A percentile compares a stretch with the other conserved stretches of the same genome.
phyloP scores from a whole-genome alignment of 805 yeast species.

The Wickerhamiella allomyrinae region DNA sequence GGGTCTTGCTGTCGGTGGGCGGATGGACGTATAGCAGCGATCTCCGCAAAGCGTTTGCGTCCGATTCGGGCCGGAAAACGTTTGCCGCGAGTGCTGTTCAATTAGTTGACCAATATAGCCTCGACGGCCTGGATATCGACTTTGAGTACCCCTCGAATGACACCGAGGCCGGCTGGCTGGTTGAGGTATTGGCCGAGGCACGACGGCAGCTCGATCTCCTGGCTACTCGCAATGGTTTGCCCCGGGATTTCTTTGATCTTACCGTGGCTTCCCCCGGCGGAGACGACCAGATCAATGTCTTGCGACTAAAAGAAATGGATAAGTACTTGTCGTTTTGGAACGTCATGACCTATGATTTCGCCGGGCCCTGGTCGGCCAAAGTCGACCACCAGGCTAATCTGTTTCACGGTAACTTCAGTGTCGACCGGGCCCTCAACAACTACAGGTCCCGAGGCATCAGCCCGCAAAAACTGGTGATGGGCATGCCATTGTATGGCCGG shows the following conservation, averaged over 20 bases:
- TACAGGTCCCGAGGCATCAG: slow-evolving; percentile 33
- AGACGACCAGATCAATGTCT: slow-evolving; percentile 28
- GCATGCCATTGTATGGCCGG: slow-evolving; percentile 81
- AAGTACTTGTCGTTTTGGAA: slow-evolving; percentile 55
- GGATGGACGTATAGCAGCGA: slow-evolving; percentile 49
- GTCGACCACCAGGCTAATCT: slow-evolving; percentile 64
- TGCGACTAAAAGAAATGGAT: slow-evolving; percentile 43
- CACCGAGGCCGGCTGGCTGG: slow-evolving; percentile 33
- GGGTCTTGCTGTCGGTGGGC: slow-evolving; percentile 64
- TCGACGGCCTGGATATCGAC: slow-evolving; percentile 88
- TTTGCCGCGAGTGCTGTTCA: slow-evolving; percentile 40
- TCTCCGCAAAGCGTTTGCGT: slow-evolving; percentile 34
- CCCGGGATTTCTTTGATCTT: slow-evolving; percentile 30
- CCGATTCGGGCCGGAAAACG: slow-evolving; percentile 25
- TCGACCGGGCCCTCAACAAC: slow-evolving; percentile 33
- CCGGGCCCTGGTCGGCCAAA: slow-evolving; percentile 57
- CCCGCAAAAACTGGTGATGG: slow-evolving; percentile 47
- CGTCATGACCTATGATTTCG: slow-evolving; percentile 81
- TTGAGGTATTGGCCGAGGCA: slow-evolving; percentile 30
- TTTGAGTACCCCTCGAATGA: slow-evolving; percentile 72
- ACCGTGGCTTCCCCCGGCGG: slow-evolving; percentile 72
- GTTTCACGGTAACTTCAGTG: slow-evolving; percentile 33
- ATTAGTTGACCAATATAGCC: slow-evolving; percentile 39
- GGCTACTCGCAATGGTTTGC: slow-evolving; percentile 22
- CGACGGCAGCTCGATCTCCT: slow-evolving; percentile 29